A percentile compares a stretch with the other conserved stretches of the same genome.
Conservation (phyloP, 331 rosid species). For the Quercus phellos region DNA sequence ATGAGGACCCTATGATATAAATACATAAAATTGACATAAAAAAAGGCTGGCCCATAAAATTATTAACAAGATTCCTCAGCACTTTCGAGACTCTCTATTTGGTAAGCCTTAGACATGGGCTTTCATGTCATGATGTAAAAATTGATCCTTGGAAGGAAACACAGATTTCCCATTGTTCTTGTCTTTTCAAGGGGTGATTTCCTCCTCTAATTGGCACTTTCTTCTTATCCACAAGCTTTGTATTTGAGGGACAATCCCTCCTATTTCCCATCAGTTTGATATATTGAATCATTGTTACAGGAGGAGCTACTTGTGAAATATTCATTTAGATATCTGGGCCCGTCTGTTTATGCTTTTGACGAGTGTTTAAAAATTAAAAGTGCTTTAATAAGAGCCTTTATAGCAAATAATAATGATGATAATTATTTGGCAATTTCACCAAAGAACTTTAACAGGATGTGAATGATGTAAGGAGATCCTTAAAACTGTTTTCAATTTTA, state of each 20-base stretch:
- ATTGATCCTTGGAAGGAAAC: background rate
- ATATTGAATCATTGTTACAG: no score
- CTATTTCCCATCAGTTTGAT: background rate
- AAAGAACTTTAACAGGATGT: no score
- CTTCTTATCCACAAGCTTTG: background rate
- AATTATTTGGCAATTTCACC: no score
- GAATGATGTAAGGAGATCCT: no score
- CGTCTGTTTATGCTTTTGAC: no score
- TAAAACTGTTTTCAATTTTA: no score
- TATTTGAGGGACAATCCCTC: background rate
- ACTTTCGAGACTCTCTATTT: slow-evolving; percentile 7
- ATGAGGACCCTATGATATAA: background rate
- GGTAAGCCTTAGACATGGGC: background rate
- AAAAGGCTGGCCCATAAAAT: background rate
- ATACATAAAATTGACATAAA: slow-evolving; percentile 1
- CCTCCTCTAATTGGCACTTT: background rate
- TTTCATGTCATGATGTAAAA: slow-evolving; percentile 16
- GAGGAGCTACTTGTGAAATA: no score
- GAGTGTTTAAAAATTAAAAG: no score
- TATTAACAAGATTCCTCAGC: slow-evolving; percentile 1
- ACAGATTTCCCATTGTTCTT: background rate
- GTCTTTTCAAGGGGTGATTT: background rate
- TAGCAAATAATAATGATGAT: no score
- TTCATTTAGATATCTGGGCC: no score
- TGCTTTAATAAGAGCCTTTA: no score